Evolutionary conservation across 768 basidiomycete species (phyloP).

Genomic region (Agaricus sinodeliciosus): DNA sequence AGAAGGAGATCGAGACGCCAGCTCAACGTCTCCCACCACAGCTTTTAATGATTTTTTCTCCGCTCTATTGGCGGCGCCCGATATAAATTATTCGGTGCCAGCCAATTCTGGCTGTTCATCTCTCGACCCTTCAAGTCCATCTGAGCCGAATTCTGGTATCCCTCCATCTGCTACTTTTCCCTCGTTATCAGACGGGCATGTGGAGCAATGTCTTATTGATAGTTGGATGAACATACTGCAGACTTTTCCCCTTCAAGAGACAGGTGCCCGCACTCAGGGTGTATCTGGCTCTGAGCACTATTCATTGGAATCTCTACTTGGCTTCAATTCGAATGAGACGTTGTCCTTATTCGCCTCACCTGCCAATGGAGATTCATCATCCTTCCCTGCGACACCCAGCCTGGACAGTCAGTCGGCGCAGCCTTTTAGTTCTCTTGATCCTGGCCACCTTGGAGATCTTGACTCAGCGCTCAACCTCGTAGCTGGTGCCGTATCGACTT

Average conservation of each 20-base stretch:
- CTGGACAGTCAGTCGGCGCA: slow-evolving; percentile 1
- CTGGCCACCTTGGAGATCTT: slow-evolving; percentile 7
- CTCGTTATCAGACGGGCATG: slow-evolving; percentile 7
- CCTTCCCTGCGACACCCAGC: slow-evolving; percentile 4
- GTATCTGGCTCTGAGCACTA: not conserved
- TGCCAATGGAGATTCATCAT: not conserved
- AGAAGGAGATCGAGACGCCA: no score
- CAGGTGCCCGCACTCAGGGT: slow-evolving; percentile 10
- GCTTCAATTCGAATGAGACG: slow-evolving; percentile 11
- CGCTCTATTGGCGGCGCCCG: not conserved
- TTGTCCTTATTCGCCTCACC: slow-evolving; percentile 11
- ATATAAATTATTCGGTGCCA: not conserved
- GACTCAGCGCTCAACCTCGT: slow-evolving; percentile 2
- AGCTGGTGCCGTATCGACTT: not conserved
- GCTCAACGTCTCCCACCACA: not conserved
- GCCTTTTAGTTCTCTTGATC: not conserved
- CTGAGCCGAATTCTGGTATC: not conserved
- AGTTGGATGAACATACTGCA: slow-evolving; percentile 48
- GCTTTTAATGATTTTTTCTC: slow-evolving; percentile 7
- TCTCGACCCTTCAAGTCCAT: no score
- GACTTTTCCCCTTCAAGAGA: slow-evolving; percentile 30
- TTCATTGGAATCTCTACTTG: not conserved
- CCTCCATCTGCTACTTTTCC: not conserved
- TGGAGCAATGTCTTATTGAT: slow-evolving; percentile 37
- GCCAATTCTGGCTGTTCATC: not conserved